phyloP scores from a whole-genome alignment of 192 early-diverging fungal species.

The Coemansia sp. region DNA sequence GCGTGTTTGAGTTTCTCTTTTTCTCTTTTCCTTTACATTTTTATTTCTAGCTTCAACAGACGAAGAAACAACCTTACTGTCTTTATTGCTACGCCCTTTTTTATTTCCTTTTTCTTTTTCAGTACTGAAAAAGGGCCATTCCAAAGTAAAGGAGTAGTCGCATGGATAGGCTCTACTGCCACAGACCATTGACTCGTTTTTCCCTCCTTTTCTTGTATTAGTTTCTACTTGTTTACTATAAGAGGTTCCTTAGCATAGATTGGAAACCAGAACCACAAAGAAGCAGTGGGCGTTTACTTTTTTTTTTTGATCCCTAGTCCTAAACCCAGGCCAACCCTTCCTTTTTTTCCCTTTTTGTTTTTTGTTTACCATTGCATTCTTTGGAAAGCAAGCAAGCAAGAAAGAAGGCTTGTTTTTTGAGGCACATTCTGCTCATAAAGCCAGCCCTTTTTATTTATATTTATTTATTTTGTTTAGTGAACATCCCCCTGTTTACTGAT shows the following conservation, averaged over 20 bases:
- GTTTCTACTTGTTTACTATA: no score
- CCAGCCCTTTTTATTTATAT: no score
- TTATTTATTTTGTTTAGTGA: background rate
- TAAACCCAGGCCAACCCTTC: background rate
- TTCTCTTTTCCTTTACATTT: no score
- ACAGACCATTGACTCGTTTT: no score
- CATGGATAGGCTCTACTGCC: background rate
- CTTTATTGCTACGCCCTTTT: background rate
- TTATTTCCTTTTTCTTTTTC: constrained; percentile 2
- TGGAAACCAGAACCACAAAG: no score
- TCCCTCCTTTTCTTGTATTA: no score
- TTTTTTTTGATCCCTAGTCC: constrained; percentile 4
- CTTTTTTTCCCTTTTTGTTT: background rate
- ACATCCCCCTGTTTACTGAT: background rate
- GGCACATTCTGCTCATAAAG: no score
- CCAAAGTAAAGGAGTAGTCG: background rate
- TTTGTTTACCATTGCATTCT: constrained; percentile 19
- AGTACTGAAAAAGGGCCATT: background rate
- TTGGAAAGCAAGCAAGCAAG: background rate
- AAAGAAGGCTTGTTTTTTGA: background rate
- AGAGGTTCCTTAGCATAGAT: no score
- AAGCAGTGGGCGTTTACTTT: background rate
- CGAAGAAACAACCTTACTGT: no score
- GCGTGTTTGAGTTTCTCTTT: no score
- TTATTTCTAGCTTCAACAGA: no score